A percentile compares a stretch with the other conserved stretches of the same genome.
phyloP scores from a whole-genome alignment of 495 filamentous ascomycete genomes.

The Bacidia rubella region DNA sequence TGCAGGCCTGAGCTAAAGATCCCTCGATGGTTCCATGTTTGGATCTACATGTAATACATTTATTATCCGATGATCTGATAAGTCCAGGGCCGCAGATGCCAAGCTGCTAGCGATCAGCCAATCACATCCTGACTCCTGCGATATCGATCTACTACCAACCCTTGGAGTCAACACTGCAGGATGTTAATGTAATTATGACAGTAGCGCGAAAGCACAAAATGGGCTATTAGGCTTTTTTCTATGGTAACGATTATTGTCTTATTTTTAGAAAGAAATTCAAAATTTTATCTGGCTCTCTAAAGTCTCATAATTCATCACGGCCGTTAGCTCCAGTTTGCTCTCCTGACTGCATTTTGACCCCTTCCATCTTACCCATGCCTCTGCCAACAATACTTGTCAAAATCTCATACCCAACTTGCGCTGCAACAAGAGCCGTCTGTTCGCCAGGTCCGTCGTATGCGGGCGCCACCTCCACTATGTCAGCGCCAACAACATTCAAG shows the following conservation, averaged over 20 bases:
- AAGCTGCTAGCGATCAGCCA: not conserved
- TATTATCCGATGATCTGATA: constrained; percentile 10
- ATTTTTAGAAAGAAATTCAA: too few species aligned
- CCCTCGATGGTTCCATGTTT: too few species aligned
- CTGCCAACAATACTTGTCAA: constrained; percentile 66
- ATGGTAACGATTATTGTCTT: too few species aligned
- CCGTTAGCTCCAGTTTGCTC: not conserved
- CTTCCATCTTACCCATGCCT: constrained; percentile 23
- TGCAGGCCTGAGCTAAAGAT: too few species aligned
- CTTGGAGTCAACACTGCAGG: too few species aligned
- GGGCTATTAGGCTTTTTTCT: too few species aligned
- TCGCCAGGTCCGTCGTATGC: constrained; percentile 76
- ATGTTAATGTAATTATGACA: too few species aligned
- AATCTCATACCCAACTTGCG: constrained; percentile 71
- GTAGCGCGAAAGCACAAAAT: too few species aligned
- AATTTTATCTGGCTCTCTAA: too few species aligned
- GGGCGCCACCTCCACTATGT: constrained; percentile 77
- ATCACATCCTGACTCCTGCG: too few species aligned
- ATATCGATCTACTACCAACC: too few species aligned
- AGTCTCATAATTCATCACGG: not conserved
- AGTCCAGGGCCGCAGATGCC: not conserved
- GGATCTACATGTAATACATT: not conserved
- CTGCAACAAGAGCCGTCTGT: constrained; percentile 72
- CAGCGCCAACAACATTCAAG: constrained; percentile 58
- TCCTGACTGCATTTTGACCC: constrained; percentile 17